Base-by-base conservation (phyloP, 768 basidiomycete genomes). In the Hysterangium stoloniferum region DNA sequence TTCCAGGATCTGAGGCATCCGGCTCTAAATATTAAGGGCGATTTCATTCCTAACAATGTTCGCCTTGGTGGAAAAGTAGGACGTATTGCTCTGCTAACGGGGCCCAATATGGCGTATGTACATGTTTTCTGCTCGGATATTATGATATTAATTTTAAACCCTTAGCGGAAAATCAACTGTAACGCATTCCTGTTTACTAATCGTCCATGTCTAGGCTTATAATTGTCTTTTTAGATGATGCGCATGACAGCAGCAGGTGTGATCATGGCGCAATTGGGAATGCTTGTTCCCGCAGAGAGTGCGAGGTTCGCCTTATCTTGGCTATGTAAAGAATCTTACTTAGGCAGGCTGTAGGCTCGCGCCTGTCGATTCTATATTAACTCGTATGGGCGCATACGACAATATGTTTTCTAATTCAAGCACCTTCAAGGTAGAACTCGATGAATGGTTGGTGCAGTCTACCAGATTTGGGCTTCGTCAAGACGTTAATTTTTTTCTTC, bases 341-440 rank as follows among this genome's bases (percentile, higher is more conserved):
- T 25, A 22, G 32, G 46, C 7, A 29, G 37, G 22, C 4, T 40
- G 9, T 40, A 92, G 91, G 31, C 62, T 99, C 41, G 86, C 84
- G 54, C 91, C 96, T 1, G 80, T 96, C 2, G 94, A 99, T 62
- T 72, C 84, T 11, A 96, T 99, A 56, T 77, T 91, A 52, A 97
- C 96, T 2, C 82, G 95, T 22, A 98, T 98, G 96, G 96, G 96
- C 8, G 96, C 96, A 2, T 96, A 97, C 62, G 95, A 98, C 61
- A 93, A 93, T 61, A 92, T 95, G 86, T 94, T 93, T 65, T 84
- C 87, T 2, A 83, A 90, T 58, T 79, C 92, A 1, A 92, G 90
- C 66, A 97, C 95, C 0, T 99, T 98, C 78, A 96, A 97, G 64
- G 96, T 99, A 19, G 96, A 99, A 63, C 71, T 99, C 51, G 96